Evolutionary conservation across 768 basidiomycete species (phyloP).

Genomic region (Leccinum obscurum): DNA sequence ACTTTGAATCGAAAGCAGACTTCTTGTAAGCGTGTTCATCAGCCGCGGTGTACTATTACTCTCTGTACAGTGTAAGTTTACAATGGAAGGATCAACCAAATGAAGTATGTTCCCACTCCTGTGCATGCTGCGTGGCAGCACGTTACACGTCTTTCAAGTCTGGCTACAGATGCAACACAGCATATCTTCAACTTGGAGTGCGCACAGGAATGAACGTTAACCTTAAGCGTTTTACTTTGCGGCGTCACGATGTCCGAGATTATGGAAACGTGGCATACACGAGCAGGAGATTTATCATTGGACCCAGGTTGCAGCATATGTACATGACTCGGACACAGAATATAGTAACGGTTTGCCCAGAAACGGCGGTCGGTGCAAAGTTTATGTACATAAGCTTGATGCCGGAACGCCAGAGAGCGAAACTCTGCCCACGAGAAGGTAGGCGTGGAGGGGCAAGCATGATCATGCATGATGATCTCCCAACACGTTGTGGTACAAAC

Average conservation of each 20-base stretch:
- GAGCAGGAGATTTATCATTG: conserved; percentile 16
- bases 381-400: conserved; percentile 7
- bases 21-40: conserved; percentile 2
- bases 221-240: background rate
- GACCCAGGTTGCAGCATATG: background rate
- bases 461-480: conserved; percentile 7
- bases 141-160: conserved; percentile 2
- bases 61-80: conserved; percentile 19
- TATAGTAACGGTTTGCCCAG: conserved; percentile 1
- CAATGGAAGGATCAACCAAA: conserved; percentile 6
- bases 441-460: conserved; percentile 5
- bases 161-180: conserved; percentile 4
- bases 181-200: conserved; percentile 1
- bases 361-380: conserved; percentile 2
- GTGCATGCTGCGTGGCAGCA: conserved; percentile 6
- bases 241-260: conserved; percentile 16
- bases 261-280: conserved; percentile 27
- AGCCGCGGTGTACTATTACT: conserved; percentile 8
- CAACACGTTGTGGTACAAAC: conserved; percentile 11
- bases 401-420: background rate
- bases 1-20: background rate
- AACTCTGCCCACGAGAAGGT: background rate
- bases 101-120: conserved; percentile 13
- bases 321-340: background rate
- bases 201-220: conserved; percentile 18